phyloP scores from a whole-genome alignment of 306 rosid species.

The Malus sieversii region DNA sequence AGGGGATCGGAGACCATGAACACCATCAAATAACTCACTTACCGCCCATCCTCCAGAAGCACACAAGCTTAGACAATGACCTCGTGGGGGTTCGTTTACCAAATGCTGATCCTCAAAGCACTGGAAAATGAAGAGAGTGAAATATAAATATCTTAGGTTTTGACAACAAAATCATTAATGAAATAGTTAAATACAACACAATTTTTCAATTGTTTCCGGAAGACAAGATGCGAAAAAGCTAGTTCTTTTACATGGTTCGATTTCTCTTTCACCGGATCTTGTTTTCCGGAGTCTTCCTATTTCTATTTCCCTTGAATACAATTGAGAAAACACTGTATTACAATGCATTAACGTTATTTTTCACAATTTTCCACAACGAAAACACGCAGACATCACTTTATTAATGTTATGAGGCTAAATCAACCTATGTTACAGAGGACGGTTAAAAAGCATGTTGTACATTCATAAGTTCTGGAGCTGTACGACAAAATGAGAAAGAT shows the following conservation, averaged over 20 bases:
- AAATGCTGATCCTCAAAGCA: slow-evolving; percentile 40
- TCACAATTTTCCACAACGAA: background rate
- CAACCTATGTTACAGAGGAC: background rate
- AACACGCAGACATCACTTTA: background rate
- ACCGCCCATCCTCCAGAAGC: slow-evolving; percentile 46
- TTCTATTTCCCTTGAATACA: background rate
- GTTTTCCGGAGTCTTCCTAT: background rate
- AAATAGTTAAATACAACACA: background rate
- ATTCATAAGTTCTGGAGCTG: background rate
- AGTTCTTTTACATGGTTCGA: background rate
- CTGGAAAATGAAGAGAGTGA: slow-evolving; percentile 35
- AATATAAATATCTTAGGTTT: background rate
- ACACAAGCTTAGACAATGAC: slow-evolving; percentile 29
- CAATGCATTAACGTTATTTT: background rate
- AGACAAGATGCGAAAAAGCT: background rate
- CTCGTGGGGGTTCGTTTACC: slow-evolving; percentile 20
- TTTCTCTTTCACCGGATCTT: background rate
- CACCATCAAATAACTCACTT: slow-evolving; percentile 37
- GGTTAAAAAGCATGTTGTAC: background rate
- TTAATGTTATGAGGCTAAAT: background rate
- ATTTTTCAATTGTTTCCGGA: background rate
- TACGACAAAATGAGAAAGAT: background rate
- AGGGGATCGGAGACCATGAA: slow-evolving; percentile 36
- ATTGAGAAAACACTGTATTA: background rate
- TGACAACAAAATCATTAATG: background rate